Evolutionary conservation across 176 grass and related monocot species (phyloP).

Genomic region (Cenchrus americanus): DNA sequence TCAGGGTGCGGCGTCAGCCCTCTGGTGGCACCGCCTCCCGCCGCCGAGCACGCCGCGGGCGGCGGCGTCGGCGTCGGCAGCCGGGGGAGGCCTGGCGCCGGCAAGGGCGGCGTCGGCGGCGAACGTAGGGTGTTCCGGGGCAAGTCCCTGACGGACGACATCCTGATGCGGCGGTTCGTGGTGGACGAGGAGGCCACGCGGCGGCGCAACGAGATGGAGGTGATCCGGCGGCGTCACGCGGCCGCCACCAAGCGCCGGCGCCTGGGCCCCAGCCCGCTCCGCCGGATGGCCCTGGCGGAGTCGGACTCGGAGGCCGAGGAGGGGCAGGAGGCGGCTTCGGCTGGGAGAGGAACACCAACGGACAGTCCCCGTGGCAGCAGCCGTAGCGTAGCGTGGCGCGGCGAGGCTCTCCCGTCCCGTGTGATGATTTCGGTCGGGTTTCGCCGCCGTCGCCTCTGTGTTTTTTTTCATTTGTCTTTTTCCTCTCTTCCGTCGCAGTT

Average conservation of each 20-base stretch:
- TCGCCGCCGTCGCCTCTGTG: background rate
- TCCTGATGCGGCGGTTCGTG: constrained; percentile 88
- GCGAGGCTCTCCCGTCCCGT: constrained; percentile 7
- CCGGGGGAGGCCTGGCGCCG: background rate
- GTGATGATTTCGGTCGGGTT: constrained; percentile 6
- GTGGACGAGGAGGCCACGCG: constrained; percentile 86
- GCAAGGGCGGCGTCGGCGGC: background rate
- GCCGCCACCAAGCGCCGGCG: constrained; percentile 67
- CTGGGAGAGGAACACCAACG: constrained; percentile 10
- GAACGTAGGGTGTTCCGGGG: constrained; percentile 76
- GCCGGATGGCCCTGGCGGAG: constrained; percentile 69
- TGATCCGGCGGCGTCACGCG: constrained; percentile 75
- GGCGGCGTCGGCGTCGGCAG: background rate
- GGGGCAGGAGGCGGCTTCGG: background rate
- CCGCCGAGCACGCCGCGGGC: background rate
- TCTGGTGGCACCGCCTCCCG: constrained; percentile 54
- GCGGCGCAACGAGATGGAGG: constrained; percentile 93
- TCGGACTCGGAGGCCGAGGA: constrained; percentile 45
- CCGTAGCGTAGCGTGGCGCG: background rate
- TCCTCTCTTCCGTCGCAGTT: background rate
- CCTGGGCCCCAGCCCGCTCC: constrained; percentile 79
- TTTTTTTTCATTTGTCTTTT: background rate
- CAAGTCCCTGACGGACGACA: constrained; percentile 90
- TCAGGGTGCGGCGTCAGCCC: constrained; percentile 47
- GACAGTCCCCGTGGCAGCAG: background rate